Percentiles rank a stretch among this genome's conserved stretches.
Evolutionary conservation across 345 rosid genomes (phyloP).

Genomic region (Laguncularia racemosa): DNA sequence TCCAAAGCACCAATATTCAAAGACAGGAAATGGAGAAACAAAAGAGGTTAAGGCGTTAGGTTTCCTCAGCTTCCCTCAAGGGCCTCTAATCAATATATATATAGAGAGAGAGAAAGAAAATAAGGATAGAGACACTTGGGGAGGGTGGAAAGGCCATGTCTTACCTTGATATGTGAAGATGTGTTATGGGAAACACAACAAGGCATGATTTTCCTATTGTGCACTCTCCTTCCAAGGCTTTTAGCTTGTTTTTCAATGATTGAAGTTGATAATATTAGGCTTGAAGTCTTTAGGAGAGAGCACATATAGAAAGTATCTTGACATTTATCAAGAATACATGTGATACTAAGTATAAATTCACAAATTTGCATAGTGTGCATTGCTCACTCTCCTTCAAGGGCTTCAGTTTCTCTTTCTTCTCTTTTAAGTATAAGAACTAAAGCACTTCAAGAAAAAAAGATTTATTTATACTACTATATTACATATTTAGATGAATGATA

Average conservation of each 20-base stretch:
- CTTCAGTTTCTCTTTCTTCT: too few species aligned
- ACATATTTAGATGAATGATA: too few species aligned
- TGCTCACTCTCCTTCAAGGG: constrained; percentile 1
- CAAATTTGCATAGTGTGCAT: neutral
- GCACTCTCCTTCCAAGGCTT: neutral
- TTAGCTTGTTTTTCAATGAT: neutral
- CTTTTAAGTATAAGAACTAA: too few species aligned
- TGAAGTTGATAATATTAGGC: too few species aligned
- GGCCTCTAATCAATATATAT: constrained; percentile 13
- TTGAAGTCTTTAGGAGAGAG: constrained; percentile 3
- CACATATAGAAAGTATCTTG: neutral
- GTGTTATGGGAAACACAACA: neutral
- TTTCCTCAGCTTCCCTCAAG: constrained; percentile 33
- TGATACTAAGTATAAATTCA: too few species aligned
- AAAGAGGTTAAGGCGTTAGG: constrained; percentile 14
- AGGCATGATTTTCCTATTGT: neutral
- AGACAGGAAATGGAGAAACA: neutral
- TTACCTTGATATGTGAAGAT: constrained; percentile 5
- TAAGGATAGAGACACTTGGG: constrained; percentile 20
- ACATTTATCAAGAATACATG: too few species aligned
- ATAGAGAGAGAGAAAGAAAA: too few species aligned
- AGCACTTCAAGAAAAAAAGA: too few species aligned
- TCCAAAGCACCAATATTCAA: constrained; percentile 2
- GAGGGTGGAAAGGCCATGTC: constrained; percentile 29
- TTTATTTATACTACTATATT: too few species aligned